Evolutionary conservation across 2,329 filamentous ascomycete genomes (phyloP), one percentile per base, ranked within the genome.

Genomic region (Neofusicoccum umdonicola): DNA sequence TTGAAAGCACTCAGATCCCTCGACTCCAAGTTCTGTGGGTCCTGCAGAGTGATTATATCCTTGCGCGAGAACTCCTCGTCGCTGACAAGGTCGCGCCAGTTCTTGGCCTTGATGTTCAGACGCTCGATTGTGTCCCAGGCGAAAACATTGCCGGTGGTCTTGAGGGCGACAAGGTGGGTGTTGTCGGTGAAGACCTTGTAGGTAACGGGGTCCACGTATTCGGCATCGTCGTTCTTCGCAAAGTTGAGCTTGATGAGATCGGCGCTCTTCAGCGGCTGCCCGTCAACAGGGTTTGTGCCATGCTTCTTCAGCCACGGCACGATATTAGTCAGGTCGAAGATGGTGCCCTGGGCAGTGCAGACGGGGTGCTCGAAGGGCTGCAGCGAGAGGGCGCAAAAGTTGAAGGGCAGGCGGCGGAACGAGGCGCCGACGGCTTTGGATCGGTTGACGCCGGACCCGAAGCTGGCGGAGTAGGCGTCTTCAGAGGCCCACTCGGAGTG

Each of bases 121-220:
- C 91, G 86, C 78, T 98, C 92, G 42, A 99, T 87, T 1, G 96
- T 99, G 73, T 99, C 96, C 87, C 90, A 97, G 1, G 93, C 89
- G 75, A 98, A 99, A 4, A 97, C 95, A 78, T 99, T 99, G 57
- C 94, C 94, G 65, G 93, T 94, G 63, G 84, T 90, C 65, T 88
- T 85, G 68, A 99, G 84, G 15, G 93, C 94, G 51, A 98, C 92
- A 65, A 99, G 92, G 77, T 98, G 95, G 3, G 95, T 98, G 78
- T 98, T 98, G 76, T 99, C 93, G 52, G 95, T 99, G 73, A 99
- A 92, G 47, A 96, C 91, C 78, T 99, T 99, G 83, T 91, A 98
- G 0, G 93, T 97, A 52, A 99, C 94, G 0, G 95, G 96, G 72
- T 99, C 95, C 68, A 98, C 92, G 72, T 95, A 91, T 71, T 98